Evolutionary conservation across 1,139 yeast genomes (phyloP), one percentile per base, ranked within the genome.

Genomic region (Lodderomyces margitis): DNA sequence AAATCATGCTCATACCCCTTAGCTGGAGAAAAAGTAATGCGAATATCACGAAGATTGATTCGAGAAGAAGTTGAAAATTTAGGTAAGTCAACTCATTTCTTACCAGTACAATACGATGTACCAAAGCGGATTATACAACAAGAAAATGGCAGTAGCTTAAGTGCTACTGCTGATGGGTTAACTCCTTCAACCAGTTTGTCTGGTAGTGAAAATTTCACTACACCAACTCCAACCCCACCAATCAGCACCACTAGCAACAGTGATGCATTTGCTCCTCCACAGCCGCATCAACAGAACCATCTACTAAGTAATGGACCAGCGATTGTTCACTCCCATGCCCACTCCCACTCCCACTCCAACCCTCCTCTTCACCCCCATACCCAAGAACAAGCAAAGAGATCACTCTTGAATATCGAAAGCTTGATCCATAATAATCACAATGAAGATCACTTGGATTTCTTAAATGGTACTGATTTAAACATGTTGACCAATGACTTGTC

Each of bases 401-500:
- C 43, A 6, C 42, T 42, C 2, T 40, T 47, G 19, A 40, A 47
- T 35, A 45, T 47, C 23, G 46, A 43, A 35, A 47, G 43, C 19
- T 38, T 47, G 11, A 39, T 47, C n/a, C 37, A 45, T 21, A 34
- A 33, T 15, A 41, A 39, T 21, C 20, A n/a, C 14, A 25, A 36
- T 27, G 17, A 39, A 11, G 37, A 27, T 28, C 38, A 36, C 14
- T 39, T 30, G 36, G 41, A 42, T 21, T 34, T 37, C 48, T 61
- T 42, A 14, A 46, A 39, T 36, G 48, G 39, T 5, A 24, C 43
- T 4, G 70, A 65, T 46, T 52, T 65, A 39, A 54, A 57, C 31
- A 39, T 57, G 14, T 46, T 64, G 21, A 67, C 70, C 2, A 46
- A 61, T 3, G 69, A 64, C 42, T 51, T 64, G 40, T 64, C 62